A percentile compares a stretch with the other conserved stretches of the same genome.
Evolutionary conservation across 2,329 filamentous ascomycete species (phyloP).

Genomic region (Aspergillus japonicus): DNA sequence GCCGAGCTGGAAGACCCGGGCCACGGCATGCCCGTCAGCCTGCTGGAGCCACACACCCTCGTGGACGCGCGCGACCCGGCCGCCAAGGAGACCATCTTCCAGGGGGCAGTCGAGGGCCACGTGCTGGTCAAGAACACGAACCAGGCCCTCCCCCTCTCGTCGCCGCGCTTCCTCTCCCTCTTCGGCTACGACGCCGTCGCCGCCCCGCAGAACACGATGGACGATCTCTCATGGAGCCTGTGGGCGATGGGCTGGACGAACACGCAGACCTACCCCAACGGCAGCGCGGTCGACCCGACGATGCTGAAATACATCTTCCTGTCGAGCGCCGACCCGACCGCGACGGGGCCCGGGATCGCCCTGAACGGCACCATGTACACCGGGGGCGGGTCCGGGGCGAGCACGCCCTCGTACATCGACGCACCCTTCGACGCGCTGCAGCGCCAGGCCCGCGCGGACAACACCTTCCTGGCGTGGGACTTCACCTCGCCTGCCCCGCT

Average conservation of each 20-base stretch:
- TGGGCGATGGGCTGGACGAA: slow-evolving; percentile 3
- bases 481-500: slow-evolving; percentile 50
- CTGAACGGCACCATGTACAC: slow-evolving; percentile 50
- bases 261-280: slow-evolving; percentile 12
- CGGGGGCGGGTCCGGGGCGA: slow-evolving; percentile 53
- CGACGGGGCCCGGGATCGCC: slow-evolving; percentile 25
- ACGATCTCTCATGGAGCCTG: slow-evolving; percentile 7
- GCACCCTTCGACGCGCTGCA: slow-evolving; percentile 58
- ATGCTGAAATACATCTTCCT: slow-evolving; percentile 8
- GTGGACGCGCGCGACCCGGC: slow-evolving; percentile 50
- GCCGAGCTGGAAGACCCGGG: slow-evolving; percentile 35
- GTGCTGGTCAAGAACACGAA: slow-evolving; percentile 55
- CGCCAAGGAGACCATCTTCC: slow-evolving; percentile 40
- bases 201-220: slow-evolving; percentile 34
- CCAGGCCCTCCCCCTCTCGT: slow-evolving; percentile 48
- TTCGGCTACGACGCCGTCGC: slow-evolving; percentile 58
- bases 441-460: slow-evolving; percentile 54
- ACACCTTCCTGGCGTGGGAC: slow-evolving; percentile 61
- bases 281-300: slow-evolving; percentile 12
- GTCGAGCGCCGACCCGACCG: slow-evolving; percentile 29
- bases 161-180: slow-evolving; percentile 44
- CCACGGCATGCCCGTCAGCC: slow-evolving; percentile 22
- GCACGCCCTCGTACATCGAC: slow-evolving; percentile 49
- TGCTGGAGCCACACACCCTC: slow-evolving; percentile 51
- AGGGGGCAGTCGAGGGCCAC: slow-evolving; percentile 58